Evolutionary conservation across 352 stramenopile genomes (phyloP).

Genomic region (Globisporangium middletonii): DNA sequence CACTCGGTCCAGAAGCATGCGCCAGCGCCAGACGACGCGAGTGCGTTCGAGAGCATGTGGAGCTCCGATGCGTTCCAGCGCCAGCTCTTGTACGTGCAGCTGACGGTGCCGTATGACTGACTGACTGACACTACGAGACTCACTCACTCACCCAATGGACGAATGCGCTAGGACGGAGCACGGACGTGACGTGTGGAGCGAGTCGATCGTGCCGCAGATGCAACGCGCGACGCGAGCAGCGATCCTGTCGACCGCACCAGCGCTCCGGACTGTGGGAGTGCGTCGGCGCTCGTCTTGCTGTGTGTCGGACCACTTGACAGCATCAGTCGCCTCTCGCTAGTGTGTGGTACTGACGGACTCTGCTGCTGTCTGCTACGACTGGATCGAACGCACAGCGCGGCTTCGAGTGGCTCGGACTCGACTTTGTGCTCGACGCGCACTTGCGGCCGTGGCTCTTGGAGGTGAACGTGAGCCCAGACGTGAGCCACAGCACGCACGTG

Average conservation of each 20-base stretch:
- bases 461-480: slow-evolving; percentile 85
- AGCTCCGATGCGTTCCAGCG: slow-evolving; percentile 32
- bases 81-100: slow-evolving; percentile 23
- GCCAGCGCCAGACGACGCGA: neutral
- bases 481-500: slow-evolving; percentile 70
- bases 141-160: neutral
- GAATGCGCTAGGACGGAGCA: slow-evolving; percentile 18
- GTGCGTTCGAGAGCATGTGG: slow-evolving; percentile 50
- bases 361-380: neutral
- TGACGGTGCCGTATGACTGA: no score
- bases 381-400: slow-evolving; percentile 24
- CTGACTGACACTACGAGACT: no score
- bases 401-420: slow-evolving; percentile 85
- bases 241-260: slow-evolving; percentile 31
- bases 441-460: slow-evolving; percentile 70
- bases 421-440: slow-evolving; percentile 69
- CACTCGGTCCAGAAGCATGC: slow-evolving; percentile 79
- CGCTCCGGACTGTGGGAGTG: slow-evolving; percentile 53
- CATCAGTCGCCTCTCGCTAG: no score
- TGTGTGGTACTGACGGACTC: no score
- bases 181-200: slow-evolving; percentile 37
- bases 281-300: slow-evolving; percentile 4
- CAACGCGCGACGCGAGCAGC: slow-evolving; percentile 29
- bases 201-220: slow-evolving; percentile 53
- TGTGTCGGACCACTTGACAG: no score